Evolutionary conservation across 306 rosid species (phyloP).

Genomic region (Fagus sylvatica): DNA sequence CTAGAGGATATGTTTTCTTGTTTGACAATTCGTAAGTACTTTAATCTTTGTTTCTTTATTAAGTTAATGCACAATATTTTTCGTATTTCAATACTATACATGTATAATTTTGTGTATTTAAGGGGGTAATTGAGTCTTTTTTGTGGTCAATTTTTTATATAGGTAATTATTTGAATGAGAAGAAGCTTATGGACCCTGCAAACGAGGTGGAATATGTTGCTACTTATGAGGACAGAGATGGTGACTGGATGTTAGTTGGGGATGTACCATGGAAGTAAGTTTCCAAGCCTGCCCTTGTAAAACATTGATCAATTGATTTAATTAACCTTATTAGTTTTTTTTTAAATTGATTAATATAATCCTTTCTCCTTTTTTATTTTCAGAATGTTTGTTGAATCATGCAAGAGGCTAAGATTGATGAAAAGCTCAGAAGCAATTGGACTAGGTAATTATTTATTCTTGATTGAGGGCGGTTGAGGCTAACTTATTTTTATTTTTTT

Average conservation of each 20-base stretch:
- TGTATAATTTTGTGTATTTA: background rate
- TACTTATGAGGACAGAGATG: constrained; percentile 75
- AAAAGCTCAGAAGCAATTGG: constrained; percentile 59
- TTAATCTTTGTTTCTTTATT: no score
- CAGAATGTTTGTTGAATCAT: constrained; percentile 79
- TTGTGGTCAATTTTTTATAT: background rate
- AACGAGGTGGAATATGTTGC: constrained; percentile 60
- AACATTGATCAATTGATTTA: background rate
- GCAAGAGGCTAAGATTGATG: constrained; percentile 66
- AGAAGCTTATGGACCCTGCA: constrained; percentile 45
- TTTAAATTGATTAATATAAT: background rate
- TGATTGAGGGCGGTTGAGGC: background rate
- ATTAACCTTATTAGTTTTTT: background rate
- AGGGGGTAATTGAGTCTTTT: constrained; percentile 13
- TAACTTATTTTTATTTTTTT: background rate
- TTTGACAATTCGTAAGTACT: constrained; percentile 50
- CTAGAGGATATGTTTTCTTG: constrained; percentile 52
- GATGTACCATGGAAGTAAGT: constrained; percentile 88
- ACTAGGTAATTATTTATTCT: constrained; percentile 31
- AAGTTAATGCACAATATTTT: no score
- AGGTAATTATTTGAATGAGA: constrained; percentile 54
- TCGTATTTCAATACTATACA: background rate
- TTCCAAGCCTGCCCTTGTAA: background rate
- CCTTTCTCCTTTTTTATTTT: background rate
- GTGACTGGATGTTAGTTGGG: constrained; percentile 84